These are phyloP conservation scores for Eucalyptus brandiana DNA, from an alignment of 345 rosid genomes.

Conservation along the genomic window DNA sequence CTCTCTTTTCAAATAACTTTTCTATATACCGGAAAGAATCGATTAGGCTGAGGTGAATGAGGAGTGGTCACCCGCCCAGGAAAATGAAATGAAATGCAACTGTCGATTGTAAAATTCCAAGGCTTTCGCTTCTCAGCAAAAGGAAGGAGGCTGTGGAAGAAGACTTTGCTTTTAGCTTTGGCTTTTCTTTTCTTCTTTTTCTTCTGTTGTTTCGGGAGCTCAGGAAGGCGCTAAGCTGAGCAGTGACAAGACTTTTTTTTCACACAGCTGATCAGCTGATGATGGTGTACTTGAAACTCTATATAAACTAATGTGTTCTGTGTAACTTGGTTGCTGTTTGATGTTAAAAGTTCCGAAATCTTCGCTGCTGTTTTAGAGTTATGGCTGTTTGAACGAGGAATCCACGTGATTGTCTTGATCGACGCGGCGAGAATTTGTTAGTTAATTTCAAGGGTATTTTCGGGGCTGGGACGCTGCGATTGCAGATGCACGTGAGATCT, in stretches of 20 bases:
- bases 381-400: background rate
- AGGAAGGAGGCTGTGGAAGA: background rate
- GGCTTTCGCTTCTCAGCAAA: background rate
- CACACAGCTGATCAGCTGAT: background rate
- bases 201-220: background rate
- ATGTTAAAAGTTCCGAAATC: background rate
- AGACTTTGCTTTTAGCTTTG: background rate
- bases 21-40: background rate
- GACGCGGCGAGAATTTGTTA: background rate
- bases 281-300: background rate
- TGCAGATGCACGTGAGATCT: background rate
- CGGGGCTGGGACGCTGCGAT: background rate
- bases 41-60: constrained; percentile 7
- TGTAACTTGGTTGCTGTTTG: background rate
- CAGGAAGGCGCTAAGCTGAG: background rate
- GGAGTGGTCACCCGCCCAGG: constrained; percentile 6
- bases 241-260: background rate
- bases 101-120: background rate
- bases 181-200: background rate
- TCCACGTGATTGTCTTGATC: background rate
- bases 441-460: background rate
- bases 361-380: background rate
- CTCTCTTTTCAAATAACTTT: background rate
- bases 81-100: background rate
- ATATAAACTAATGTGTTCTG: background rate